Evolutionary conservation across 176 grass and related monocot genomes (phyloP).

Genomic region (Phragmites australis): DNA sequence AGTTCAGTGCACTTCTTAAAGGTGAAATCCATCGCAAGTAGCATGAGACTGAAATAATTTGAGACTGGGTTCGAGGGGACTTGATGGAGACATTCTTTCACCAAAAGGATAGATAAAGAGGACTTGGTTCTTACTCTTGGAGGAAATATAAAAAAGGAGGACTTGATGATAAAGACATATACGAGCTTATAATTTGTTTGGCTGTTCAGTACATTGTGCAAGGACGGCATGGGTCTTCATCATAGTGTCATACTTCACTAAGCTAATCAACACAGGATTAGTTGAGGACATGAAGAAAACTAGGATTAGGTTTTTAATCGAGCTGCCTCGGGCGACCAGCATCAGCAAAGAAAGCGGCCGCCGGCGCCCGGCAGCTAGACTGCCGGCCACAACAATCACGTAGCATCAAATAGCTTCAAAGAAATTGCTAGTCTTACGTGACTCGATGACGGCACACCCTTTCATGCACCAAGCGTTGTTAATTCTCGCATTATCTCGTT

Average conservation of each 20-base stretch:
- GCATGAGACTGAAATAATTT: neutral
- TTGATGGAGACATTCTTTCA: neutral
- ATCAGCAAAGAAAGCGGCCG: neutral
- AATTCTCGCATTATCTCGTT: neutral
- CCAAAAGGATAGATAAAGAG: neutral
- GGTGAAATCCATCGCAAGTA: neutral
- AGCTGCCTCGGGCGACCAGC: conserved; percentile 3
- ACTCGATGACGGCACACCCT: neutral
- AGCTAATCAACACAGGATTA: conserved; percentile 2
- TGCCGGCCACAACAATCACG: neutral
- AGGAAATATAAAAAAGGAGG: neutral
- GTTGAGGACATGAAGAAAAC: neutral
- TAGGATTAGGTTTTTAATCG: conserved; percentile 14
- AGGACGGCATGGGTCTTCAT: neutral
- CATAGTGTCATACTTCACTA: neutral
- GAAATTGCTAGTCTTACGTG: neutral
- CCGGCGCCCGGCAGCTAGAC: neutral
- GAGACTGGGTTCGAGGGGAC: too few relatives aligned
- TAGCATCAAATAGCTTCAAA: neutral
- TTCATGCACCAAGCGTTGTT: neutral
- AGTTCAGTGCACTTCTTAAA: neutral
- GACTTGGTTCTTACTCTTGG: neutral
- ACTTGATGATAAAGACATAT: neutral
- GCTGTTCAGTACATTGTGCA: neutral
- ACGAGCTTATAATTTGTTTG: neutral